These are phyloP conservation scores for Zygoascus bituminiphila DNA, from an alignment of 805 yeast genomes.

Conservation along the genomic window DNA sequence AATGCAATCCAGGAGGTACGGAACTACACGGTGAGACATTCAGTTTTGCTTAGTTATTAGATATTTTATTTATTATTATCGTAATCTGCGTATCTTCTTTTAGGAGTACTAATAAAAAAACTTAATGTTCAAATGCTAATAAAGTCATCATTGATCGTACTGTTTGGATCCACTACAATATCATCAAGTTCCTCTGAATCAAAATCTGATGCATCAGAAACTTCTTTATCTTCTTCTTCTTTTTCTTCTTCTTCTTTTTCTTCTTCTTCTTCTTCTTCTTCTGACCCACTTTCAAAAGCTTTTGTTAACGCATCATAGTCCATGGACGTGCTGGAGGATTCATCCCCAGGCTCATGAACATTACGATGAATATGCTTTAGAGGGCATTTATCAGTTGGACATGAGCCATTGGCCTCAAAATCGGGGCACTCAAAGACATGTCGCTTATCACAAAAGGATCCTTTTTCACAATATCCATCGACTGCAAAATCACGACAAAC, in stretches of 20 bases:
- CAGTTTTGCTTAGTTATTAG: slow-evolving; percentile 1
- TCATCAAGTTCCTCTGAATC: slow-evolving; percentile 7
- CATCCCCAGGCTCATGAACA: slow-evolving; percentile 1
- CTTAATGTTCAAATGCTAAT: slow-evolving; percentile 1
- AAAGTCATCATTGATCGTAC: slow-evolving; percentile 2
- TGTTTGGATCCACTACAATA: slow-evolving; percentile 1
- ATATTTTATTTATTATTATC: neutral
- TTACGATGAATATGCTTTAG: slow-evolving; percentile 40
- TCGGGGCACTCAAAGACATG: slow-evolving; percentile 69
- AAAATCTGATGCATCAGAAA: slow-evolving; percentile 10
- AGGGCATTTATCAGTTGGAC: slow-evolving; percentile 49
- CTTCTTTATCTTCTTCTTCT: slow-evolving; percentile 3
- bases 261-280: slow-evolving; percentile 16
- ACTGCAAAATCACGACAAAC: slow-evolving; percentile 62
- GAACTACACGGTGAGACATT: slow-evolving; percentile 28
- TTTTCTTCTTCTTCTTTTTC: slow-evolving; percentile 13
- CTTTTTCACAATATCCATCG: slow-evolving; percentile 61
- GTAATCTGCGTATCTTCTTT: neutral
- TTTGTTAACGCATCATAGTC: slow-evolving; percentile 1
- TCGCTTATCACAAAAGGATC: slow-evolving; percentile 45
- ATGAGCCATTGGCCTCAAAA: slow-evolving; percentile 49
- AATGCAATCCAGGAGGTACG: slow-evolving; percentile 16
- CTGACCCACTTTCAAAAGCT: slow-evolving; percentile 8
- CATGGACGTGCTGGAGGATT: neutral
- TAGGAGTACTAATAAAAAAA: neutral